Evolutionary conservation across 2,329 filamentous ascomycete species (phyloP).

Genomic region (Sclerotiophoma versabilis): DNA sequence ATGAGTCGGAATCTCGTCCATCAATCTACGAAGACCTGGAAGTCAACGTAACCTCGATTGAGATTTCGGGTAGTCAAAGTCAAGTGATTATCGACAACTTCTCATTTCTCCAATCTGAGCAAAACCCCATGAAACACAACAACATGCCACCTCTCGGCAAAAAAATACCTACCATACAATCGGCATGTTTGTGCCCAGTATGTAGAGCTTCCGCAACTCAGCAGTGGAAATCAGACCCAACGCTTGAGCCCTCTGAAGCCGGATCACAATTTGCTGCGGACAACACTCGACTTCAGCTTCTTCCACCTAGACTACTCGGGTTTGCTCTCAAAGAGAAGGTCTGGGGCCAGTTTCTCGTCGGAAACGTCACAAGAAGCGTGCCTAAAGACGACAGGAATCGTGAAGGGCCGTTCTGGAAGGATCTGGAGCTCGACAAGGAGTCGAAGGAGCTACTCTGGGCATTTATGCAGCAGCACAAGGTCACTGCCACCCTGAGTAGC

Average conservation of each 20-base stretch:
- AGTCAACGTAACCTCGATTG: slow-evolving; percentile 3
- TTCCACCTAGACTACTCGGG: slow-evolving; percentile 7
- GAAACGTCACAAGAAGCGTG: not conserved
- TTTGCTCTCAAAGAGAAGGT: slow-evolving; percentile 10
- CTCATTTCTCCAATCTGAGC: slow-evolving; percentile 8
- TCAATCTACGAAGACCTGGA: not conserved
- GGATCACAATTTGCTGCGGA: not conserved
- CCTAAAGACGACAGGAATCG: not conserved
- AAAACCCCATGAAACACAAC: slow-evolving; percentile 8
- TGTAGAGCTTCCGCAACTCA: slow-evolving; percentile 1
- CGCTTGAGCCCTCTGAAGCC: not conserved
- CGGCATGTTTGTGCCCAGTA: slow-evolving; percentile 4
- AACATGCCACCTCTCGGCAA: slow-evolving; percentile 5
- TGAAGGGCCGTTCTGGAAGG: slow-evolving; percentile 4
- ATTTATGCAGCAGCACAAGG: slow-evolving; percentile 8
- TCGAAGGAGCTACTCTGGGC: slow-evolving; percentile 8
- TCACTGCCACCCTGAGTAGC: not conserved
- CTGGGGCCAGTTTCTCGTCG: slow-evolving; percentile 10
- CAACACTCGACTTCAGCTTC: slow-evolving; percentile 2
- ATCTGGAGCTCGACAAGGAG: slow-evolving; percentile 3
- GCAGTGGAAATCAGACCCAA: not conserved
- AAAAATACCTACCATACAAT: not conserved
- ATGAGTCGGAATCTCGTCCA: not conserved
- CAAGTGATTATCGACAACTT: slow-evolving; percentile 17
- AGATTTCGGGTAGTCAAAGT: slow-evolving; percentile 4